phyloP scores from a whole-genome alignment of 495 filamentous ascomycete genomes.

The Apodospora peruviana region DNA sequence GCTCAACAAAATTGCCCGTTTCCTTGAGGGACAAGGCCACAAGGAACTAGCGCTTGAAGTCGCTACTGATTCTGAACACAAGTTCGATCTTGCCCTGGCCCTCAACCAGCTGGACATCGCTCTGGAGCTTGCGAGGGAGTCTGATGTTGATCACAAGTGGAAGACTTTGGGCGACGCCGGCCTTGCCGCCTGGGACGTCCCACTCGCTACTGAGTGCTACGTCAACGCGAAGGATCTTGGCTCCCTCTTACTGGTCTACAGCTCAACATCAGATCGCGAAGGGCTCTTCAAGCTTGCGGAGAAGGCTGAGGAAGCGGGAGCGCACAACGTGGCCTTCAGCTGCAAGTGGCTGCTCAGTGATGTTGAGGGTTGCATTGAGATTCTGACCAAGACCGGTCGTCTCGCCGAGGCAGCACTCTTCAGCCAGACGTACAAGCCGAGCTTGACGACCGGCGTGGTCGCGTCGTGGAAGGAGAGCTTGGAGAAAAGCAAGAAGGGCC shows the following conservation, averaged over 20 bases:
- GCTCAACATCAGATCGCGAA: constrained; percentile 67
- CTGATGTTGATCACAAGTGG: constrained; percentile 94
- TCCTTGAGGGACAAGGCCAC: constrained; percentile 95
- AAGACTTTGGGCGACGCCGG: constrained; percentile 93
- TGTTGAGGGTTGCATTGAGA: constrained; percentile 71
- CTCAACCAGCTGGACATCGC: constrained; percentile 81
- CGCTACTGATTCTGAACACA: constrained; percentile 93
- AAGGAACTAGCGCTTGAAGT: constrained; percentile 93
- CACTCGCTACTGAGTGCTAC: constrained; percentile 90
- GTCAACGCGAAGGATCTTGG: constrained; percentile 82
- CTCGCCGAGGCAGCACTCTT: constrained; percentile 84
- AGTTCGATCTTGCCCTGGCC: constrained; percentile 85
- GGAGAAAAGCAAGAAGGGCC: constrained; percentile 75
- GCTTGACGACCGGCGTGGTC: constrained; percentile 61
- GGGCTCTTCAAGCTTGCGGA: constrained; percentile 66
- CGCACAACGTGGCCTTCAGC: constrained; percentile 88
- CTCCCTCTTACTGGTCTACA: constrained; percentile 80
- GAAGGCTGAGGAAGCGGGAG: constrained; percentile 68
- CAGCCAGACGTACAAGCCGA: constrained; percentile 90
- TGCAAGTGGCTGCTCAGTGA: constrained; percentile 85
- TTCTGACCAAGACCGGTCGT: constrained; percentile 72
- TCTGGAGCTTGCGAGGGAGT: constrained; percentile 72
- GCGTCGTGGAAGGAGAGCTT: constrained; percentile 73
- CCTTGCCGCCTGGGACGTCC: constrained; percentile 76
- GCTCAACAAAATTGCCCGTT: constrained; percentile 94